Conservation (phyloP, 441 rosid species). For the Hura crepitans region DNA sequence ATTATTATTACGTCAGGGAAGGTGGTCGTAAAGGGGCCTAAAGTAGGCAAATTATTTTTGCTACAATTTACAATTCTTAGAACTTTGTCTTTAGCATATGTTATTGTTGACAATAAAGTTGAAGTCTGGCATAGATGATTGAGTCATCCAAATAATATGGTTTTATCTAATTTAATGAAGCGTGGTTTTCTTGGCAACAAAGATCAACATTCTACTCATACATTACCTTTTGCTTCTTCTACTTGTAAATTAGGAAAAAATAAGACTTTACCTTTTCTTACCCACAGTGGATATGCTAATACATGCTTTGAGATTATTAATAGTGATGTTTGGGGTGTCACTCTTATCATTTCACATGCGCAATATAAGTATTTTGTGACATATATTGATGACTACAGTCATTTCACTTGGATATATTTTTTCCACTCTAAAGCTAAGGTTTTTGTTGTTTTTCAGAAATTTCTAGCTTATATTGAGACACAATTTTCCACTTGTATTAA, state of each 20-base stretch:
- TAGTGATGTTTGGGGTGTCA: too few species aligned
- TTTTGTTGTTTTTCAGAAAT: too few species aligned
- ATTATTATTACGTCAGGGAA: not conserved
- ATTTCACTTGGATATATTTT: too few species aligned
- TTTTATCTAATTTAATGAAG: not conserved
- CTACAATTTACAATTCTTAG: not conserved
- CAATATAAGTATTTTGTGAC: too few species aligned
- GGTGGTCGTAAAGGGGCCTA: not conserved
- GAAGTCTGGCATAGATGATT: not conserved
- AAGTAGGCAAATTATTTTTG: too few species aligned
- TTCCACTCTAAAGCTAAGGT: too few species aligned
- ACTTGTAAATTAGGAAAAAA: not conserved
- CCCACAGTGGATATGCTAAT: not conserved
- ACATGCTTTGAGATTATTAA: not conserved
- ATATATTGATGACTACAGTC: too few species aligned
- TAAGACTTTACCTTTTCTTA: not conserved
- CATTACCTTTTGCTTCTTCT: not conserved
- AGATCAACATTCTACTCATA: not conserved
- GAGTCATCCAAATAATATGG: not conserved
- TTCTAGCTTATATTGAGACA: too few species aligned
- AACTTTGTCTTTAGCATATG: not conserved
- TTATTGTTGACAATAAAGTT: too few species aligned
- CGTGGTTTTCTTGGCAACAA: not conserved
- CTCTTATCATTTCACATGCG: too few species aligned
- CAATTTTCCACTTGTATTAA: too few species aligned